Percentiles rank a stretch among this genome's conserved stretches.
phyloP scores from a whole-genome alignment of 2,329 filamentous ascomycete genomes.

The Ceratocystis albifundus region DNA sequence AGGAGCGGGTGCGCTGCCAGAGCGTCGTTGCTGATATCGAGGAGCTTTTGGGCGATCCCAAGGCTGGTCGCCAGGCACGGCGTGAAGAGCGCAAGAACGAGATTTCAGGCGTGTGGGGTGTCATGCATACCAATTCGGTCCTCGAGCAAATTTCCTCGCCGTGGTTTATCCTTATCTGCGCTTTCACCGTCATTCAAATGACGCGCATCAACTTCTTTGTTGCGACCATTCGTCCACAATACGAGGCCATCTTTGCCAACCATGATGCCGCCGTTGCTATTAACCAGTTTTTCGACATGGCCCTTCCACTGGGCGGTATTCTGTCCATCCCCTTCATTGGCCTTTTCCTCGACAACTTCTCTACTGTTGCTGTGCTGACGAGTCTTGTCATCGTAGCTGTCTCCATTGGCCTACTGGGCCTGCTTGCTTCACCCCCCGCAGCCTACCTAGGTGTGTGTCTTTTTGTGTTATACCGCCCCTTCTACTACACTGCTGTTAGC shows the following conservation, averaged over 20 bases:
- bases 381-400: conserved; percentile 62
- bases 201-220: conserved; percentile 87
- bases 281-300: conserved; percentile 71
- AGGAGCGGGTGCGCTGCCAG: conserved; percentile 50
- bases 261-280: conserved; percentile 51
- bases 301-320: conserved; percentile 71
- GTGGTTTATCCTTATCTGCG: conserved; percentile 74
- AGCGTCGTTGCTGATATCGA: conserved; percentile 60
- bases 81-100: conserved; percentile 59
- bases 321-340: conserved; percentile 82
- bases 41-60: conserved; percentile 53
- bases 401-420: conserved; percentile 61
- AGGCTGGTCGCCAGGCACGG: conserved; percentile 51
- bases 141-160: conserved; percentile 62
- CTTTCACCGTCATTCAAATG: conserved; percentile 70
- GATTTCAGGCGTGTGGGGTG: conserved; percentile 72
- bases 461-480: conserved; percentile 74
- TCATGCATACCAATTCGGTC: conserved; percentile 62
- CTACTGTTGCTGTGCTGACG: conserved; percentile 58
- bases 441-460: conserved; percentile 66
- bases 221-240: conserved; percentile 72
- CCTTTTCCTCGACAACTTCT: conserved; percentile 61
- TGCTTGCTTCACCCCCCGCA: conserved; percentile 56
- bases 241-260: conserved; percentile 59
- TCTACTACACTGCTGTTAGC: conserved; percentile 84